A percentile compares a stretch with the other conserved stretches of the same genome.
Evolutionary conservation across 257 asterid species (phyloP).

Genomic region (Plectranthus barbatus): DNA sequence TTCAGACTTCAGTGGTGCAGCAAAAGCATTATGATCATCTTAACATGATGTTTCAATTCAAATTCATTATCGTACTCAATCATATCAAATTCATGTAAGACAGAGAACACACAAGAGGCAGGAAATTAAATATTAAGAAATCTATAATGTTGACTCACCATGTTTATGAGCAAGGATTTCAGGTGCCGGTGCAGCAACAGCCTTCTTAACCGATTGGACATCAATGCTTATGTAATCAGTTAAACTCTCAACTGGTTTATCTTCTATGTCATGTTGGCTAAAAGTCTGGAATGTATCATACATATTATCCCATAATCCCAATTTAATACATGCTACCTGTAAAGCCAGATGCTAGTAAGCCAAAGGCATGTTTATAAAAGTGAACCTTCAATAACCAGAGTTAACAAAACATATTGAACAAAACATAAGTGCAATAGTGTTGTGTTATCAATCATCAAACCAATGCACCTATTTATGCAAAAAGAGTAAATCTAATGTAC

Average conservation of each 20-base stretch:
- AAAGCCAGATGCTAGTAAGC: slow-evolving; percentile 20
- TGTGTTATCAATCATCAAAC: no score
- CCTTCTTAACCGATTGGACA: slow-evolving; percentile 50
- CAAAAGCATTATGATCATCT: not conserved
- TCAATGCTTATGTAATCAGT: slow-evolving; percentile 43
- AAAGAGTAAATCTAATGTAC: no score
- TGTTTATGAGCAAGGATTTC: slow-evolving; percentile 20
- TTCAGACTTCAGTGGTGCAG: not conserved
- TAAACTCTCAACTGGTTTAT: slow-evolving; percentile 28
- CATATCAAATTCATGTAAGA: not conserved
- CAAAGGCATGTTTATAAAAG: slow-evolving; percentile 2
- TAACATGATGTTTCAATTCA: not conserved
- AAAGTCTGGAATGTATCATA: slow-evolving; percentile 47
- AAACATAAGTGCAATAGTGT: no score
- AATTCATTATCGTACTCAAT: not conserved
- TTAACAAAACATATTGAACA: no score
- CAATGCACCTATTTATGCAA: no score
- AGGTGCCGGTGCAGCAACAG: slow-evolving; percentile 22
- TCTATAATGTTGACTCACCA: slow-evolving; percentile 47
- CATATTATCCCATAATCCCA: slow-evolving; percentile 69
- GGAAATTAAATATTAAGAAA: not conserved
- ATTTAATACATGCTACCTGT: slow-evolving; percentile 70
- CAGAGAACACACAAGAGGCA: not conserved
- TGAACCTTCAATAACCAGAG: slow-evolving; percentile 5
- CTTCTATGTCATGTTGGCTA: slow-evolving; percentile 24